These are phyloP conservation scores for Echeveria elegans DNA, from an alignment of 164 flowering plant genomes.

Conservation along the genomic window DNA sequence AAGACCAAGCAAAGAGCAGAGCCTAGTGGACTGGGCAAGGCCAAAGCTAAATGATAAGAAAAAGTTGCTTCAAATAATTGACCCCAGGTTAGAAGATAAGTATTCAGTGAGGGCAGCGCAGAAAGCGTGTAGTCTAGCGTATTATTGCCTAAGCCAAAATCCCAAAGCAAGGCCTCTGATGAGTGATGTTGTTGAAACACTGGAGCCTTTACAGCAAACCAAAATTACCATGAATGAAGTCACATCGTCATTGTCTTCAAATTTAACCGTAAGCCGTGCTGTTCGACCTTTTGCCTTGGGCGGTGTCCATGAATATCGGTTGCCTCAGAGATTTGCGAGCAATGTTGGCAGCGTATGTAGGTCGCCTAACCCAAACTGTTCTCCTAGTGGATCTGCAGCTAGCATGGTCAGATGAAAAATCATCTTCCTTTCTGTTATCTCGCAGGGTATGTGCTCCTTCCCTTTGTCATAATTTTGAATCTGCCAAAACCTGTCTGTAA, in stretches of 20 bases:
- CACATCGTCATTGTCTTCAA: slow-evolving; percentile 20
- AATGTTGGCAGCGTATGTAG: slow-evolving; percentile 51
- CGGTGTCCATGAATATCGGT: slow-evolving; percentile 38
- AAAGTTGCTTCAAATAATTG: slow-evolving; percentile 78
- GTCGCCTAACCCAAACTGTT: slow-evolving; percentile 58
- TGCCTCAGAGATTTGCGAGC: slow-evolving; percentile 37
- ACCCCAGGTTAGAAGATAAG: slow-evolving; percentile 80
- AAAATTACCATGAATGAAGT: slow-evolving; percentile 40
- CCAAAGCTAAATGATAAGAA: slow-evolving; percentile 90
- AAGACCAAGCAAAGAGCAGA: slow-evolving; percentile 85
- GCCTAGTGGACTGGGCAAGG: slow-evolving; percentile 94
- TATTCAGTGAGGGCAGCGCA: slow-evolving; percentile 90
- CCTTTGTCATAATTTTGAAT: neutral
- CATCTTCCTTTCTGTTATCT: neutral
- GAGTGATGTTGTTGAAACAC: slow-evolving; percentile 94
- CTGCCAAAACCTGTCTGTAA: neutral
- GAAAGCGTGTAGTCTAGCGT: slow-evolving; percentile 93
- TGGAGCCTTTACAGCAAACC: slow-evolving; percentile 59
- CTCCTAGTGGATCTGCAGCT: slow-evolving; percentile 66
- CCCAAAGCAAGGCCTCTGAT: slow-evolving; percentile 96
- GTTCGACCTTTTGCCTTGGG: slow-evolving; percentile 29
- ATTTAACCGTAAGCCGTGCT: slow-evolving; percentile 13
- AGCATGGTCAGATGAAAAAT: slow-evolving; percentile 69
- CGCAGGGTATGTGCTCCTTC: neutral
- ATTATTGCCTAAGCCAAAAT: slow-evolving; percentile 89